Percentiles rank a stretch among this genome's conserved stretches.
These are phyloP conservation scores for Endocalyx cinctus DNA, from an alignment of 2,329 filamentous ascomycete genomes.

Conservation along the genomic window DNA sequence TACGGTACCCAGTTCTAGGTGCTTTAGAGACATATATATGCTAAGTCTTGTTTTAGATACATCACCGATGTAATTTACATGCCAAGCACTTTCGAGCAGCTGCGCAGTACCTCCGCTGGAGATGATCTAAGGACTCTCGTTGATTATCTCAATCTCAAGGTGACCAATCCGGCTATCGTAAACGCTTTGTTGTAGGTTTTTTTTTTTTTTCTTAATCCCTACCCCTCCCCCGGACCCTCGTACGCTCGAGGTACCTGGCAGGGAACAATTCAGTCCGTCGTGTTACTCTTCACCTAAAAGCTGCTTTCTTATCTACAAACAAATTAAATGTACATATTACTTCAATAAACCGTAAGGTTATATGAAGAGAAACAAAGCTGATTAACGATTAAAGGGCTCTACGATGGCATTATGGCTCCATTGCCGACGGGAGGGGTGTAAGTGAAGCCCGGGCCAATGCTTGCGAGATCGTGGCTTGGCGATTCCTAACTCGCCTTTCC, in stretches of 20 bases:
- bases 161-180: constrained; percentile 65
- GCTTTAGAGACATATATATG: not conserved
- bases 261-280: too few species aligned
- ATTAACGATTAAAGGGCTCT: constrained; percentile 63
- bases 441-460: constrained; percentile 66
- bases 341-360: too few species aligned
- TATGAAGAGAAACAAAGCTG: too few species aligned
- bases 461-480: constrained; percentile 78
- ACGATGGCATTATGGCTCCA: constrained; percentile 67
- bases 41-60: constrained; percentile 40
- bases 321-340: too few species aligned
- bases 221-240: too few species aligned
- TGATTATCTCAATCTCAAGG: constrained; percentile 56
- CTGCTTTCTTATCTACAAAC: too few species aligned
- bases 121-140: constrained; percentile 55
- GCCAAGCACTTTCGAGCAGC: constrained; percentile 69
- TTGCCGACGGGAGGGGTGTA: constrained; percentile 59
- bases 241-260: too few species aligned
- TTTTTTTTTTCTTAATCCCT: not conserved
- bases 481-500: constrained; percentile 66
- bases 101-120: constrained; percentile 62
- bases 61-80: constrained; percentile 58
- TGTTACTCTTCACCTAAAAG: not conserved
- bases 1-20: not conserved
- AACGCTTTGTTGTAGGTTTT: constrained; percentile 65